Evolutionary conservation across 2,329 filamentous ascomycete species (phyloP), one percentile per base, ranked within the genome.

Genomic region (Calonectria honghensis): DNA sequence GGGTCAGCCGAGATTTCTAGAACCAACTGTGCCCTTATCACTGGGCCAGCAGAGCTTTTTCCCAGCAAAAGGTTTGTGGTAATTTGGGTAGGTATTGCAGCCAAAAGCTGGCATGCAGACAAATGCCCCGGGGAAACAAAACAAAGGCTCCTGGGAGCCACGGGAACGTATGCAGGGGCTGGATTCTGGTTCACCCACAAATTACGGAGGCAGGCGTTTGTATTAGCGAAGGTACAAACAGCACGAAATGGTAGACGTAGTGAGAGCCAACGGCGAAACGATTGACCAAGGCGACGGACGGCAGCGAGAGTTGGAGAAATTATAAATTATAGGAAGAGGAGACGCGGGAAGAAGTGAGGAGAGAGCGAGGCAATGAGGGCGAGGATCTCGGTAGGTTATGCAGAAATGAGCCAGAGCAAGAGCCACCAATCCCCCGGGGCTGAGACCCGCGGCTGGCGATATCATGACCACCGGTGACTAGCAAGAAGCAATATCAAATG

Each of bases 391-490:
- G 61, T 50, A 74, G 67, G 59, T 71, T 64, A 61, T 63, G 70
- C 70, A 79, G 79, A 80, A 80, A 80, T 79, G 79, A 79, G 75
- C 75, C 29, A 57, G 54, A 64, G 41, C 72, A 39, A 50, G 76
- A 63, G 51, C 52, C 64, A 66, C 71, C 71, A 63, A 51, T 65
- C 52, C 29, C 54, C 61, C 73, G 61, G 72, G 74, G 73, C 76
- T 78, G 73, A 81, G 79, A 80, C 78, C 79, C 78, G 78, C 75
- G 77, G 72, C 77, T 80, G 77, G 76, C 74, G 73, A 79, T 81
- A 80, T 80, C 79, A 80, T 64, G 74, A 76, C 76, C 69, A 77
- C 70, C 66, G 59, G 71, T 66, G 65, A 69, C 71, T 73, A 74
- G 63, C 63, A 79, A 63, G 69, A 48, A 76, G 76, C 78, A 66